A percentile compares a stretch with the other conserved stretches of the same genome.
These are phyloP conservation scores for Colletotrichum cereale DNA, from an alignment of 2,329 filamentous ascomycete species.

Conservation along the genomic window DNA sequence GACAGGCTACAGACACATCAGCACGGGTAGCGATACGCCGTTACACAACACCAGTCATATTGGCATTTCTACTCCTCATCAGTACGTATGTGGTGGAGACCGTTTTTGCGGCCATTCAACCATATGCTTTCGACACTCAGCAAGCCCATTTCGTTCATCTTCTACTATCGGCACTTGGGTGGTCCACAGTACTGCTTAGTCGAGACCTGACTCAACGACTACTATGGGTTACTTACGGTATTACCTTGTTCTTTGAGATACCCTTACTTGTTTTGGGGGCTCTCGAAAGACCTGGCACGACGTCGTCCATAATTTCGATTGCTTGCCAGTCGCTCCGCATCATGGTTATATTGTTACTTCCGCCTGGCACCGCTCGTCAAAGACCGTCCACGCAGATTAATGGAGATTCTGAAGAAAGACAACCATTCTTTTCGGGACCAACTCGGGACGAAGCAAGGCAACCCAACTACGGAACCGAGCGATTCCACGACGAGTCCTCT, in stretches of 20 bases:
- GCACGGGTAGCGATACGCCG: neutral
- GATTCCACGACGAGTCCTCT: neutral
- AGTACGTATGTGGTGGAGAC: neutral
- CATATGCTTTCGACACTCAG: neutral
- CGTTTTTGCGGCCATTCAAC: neutral
- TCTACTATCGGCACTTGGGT: constrained; percentile 4
- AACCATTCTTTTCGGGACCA: constrained; percentile 2
- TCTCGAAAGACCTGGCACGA: neutral
- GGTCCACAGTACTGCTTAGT: neutral
- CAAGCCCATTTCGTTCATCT: constrained; percentile 21
- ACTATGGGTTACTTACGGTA: neutral
- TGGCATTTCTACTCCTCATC: neutral
- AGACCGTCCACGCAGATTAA: neutral
- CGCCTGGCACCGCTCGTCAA: neutral
- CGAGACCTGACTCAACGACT: neutral
- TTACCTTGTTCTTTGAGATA: neutral
- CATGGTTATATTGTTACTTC: neutral
- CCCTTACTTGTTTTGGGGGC: neutral
- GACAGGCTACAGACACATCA: neutral
- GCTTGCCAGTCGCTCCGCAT: constrained; percentile 2
- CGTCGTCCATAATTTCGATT: neutral
- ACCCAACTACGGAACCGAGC: constrained; percentile 10
- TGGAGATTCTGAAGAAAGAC: constrained; percentile 1
- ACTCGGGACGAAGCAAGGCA: neutral
- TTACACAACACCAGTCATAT: neutral